These are phyloP conservation scores for Gillenia trifoliata DNA, from an alignment of 306 rosid genomes.

Conservation along the genomic window DNA sequence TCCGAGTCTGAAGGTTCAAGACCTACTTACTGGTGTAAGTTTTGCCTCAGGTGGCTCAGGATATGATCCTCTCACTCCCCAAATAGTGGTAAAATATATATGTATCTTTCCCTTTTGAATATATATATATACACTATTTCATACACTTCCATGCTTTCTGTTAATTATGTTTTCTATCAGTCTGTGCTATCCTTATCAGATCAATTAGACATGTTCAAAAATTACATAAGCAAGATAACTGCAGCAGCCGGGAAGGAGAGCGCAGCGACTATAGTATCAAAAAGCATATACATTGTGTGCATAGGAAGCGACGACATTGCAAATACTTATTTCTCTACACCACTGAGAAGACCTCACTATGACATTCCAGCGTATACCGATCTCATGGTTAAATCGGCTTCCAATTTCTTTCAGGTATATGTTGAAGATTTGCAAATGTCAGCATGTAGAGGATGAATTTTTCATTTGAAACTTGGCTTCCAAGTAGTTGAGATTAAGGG, in stretches of 20 bases:
- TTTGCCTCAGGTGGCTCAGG: constrained; percentile 72
- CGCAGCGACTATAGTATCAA: constrained; percentile 28
- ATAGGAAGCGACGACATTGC: constrained; percentile 64
- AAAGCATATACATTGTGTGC: constrained; percentile 50
- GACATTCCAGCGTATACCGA: constrained; percentile 49
- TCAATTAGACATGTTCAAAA: constrained; percentile 50
- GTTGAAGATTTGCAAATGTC: not conserved
- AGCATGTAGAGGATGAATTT: not conserved
- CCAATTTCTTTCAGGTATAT: constrained; percentile 43
- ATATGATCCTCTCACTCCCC: constrained; percentile 69
- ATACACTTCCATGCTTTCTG: not conserved
- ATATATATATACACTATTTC: too few relatives aligned
- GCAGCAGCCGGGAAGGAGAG: constrained; percentile 38
- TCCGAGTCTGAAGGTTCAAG: constrained; percentile 45
- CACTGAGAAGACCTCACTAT: constrained; percentile 31
- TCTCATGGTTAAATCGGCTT: constrained; percentile 49
- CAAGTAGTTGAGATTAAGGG: not conserved
- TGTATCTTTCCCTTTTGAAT: not conserved
- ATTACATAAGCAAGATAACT: constrained; percentile 43
- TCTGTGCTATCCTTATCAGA: constrained; percentile 45
- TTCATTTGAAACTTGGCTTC: not conserved
- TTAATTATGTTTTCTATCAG: constrained; percentile 26
- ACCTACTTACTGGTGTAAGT: constrained; percentile 69
- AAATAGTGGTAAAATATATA: constrained; percentile 31
- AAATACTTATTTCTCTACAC: constrained; percentile 42